Evolutionary conservation across 176 grass and related monocot species (phyloP), one percentile per base, ranked within the genome.

Genomic region (Raddia distichophylla): DNA sequence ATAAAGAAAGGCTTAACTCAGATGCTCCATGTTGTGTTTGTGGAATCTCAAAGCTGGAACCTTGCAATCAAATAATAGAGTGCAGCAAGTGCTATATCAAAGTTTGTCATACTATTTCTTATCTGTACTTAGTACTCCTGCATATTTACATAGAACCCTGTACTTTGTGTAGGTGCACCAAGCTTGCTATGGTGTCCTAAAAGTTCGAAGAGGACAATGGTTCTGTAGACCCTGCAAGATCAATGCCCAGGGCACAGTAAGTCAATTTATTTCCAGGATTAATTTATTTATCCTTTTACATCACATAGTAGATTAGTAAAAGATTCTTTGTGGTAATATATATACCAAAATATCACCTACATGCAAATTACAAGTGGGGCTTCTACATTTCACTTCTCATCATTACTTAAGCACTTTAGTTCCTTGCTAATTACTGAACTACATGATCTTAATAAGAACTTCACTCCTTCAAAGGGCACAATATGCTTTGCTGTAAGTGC

Each of bases 181-280:
- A 81, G 95, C 90, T 68, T 98, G 95, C 71, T 98, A 98, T 90
- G 95, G 95, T 78, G 88, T 98, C 86, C 59, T 82, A 84, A 93
- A 89, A 91, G 75, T 91, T 68, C 95, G 90, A 27, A 95, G 88
- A 83, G 88, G 81, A 75, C 69, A 87, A 82, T 98, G 95, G 95
- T 88, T 76, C 82, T 98, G 95, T 82, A 89, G 92, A 75, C 92
- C 95, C 64, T 98, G 95, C 88, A 98, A 84, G 76, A 60, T 19
- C 77, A 85, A 92, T 77, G 34, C 81, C 20, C 43, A 73, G 64
- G 78, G 93, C 71, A 69, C 84, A 57, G 95, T 98, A 87, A 95
- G 92, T 9, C 60, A 75, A 69, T 56, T 75, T 17, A 20, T 55
- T 80, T 60, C 45, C 48, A 70, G 48, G 67, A 57, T 16, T 9